These are phyloP conservation scores for Cordyceps farinosa DNA, from an alignment of 2,329 filamentous ascomycete species.

Conservation along the genomic window DNA sequence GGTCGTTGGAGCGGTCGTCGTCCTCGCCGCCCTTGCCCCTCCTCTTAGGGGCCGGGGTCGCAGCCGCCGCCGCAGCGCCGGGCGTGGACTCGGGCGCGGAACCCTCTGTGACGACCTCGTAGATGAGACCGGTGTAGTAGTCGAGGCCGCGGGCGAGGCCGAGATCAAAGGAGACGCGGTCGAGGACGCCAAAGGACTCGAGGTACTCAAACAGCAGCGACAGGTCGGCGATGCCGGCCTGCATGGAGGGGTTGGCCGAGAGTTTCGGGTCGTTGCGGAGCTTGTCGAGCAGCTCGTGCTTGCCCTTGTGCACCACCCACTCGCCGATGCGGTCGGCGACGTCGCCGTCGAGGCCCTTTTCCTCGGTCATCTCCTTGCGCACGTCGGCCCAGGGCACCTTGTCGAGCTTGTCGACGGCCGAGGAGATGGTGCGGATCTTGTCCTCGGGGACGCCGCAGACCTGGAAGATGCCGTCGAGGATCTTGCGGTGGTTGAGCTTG, in stretches of 20 bases:
- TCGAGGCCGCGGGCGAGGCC: conserved; percentile 88
- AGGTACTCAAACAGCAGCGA: conserved; percentile 77
- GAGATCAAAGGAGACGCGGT: conserved; percentile 82
- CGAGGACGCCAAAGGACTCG: conserved; percentile 68
- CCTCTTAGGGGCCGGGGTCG: conserved; percentile 44
- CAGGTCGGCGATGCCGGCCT: conserved; percentile 78
- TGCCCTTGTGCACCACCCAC: conserved; percentile 76
- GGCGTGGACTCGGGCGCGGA: conserved; percentile 54
- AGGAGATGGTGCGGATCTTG: conserved; percentile 85
- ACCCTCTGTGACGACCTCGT: conserved; percentile 81
- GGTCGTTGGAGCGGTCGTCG: conserved; percentile 70
- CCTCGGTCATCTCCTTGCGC: conserved; percentile 86
- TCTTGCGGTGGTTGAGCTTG: conserved; percentile 74
- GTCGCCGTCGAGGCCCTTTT: conserved; percentile 74
- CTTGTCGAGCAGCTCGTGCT: conserved; percentile 67
- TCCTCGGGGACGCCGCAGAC: conserved; percentile 80
- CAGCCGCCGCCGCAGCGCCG: conserved; percentile 30
- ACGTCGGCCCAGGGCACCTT: conserved; percentile 90
- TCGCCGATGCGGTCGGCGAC: conserved; percentile 85
- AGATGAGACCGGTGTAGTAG: conserved; percentile 88
- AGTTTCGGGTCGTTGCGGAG: conserved; percentile 66
- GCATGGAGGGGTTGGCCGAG: conserved; percentile 68
- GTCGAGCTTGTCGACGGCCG: conserved; percentile 93
- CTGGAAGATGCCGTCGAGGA: conserved; percentile 80
- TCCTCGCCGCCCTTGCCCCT: conserved; percentile 53